These are phyloP conservation scores for Talaromyces atroroseus DNA, from an alignment of 2,329 filamentous ascomycete species.

Conservation along the genomic window DNA sequence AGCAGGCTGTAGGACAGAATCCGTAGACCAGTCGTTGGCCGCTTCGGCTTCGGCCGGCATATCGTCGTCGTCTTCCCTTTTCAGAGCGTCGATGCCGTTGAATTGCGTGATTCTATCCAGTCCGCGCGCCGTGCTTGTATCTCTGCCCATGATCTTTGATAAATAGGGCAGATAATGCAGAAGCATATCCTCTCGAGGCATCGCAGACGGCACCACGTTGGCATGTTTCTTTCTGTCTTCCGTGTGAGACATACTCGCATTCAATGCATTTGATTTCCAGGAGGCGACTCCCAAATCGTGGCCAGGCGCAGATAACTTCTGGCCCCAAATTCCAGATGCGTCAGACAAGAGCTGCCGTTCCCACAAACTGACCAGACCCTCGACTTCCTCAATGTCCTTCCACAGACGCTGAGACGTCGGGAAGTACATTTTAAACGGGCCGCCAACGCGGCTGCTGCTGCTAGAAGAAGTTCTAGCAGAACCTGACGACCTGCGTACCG, in stretches of 20 bases:
- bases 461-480: slow-evolving; percentile 19
- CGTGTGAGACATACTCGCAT: neutral
- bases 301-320: neutral
- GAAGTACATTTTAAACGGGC: slow-evolving; percentile 87
- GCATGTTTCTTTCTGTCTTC: neutral
- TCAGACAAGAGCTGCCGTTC: slow-evolving; percentile 27
- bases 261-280: slow-evolving; percentile 25
- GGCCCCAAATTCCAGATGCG: slow-evolving; percentile 7
- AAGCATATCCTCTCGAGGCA: slow-evolving; percentile 42
- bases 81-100: slow-evolving; percentile 49
- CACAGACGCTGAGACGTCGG: slow-evolving; percentile 79
- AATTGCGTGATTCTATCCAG: slow-evolving; percentile 66
- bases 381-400: slow-evolving; percentile 75
- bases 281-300: slow-evolving; percentile 28
- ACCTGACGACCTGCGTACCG: slow-evolving; percentile 60
- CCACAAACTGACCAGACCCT: slow-evolving; percentile 54
- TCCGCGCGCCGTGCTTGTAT: slow-evolving; percentile 39
- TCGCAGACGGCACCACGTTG: slow-evolving; percentile 23
- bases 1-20: slow-evolving; percentile 12
- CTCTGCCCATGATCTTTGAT: slow-evolving; percentile 53
- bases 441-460: slow-evolving; percentile 34
- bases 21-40: slow-evolving; percentile 13
- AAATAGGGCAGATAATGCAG: slow-evolving; percentile 86
- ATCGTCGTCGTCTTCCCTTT: slow-evolving; percentile 29
- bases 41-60: slow-evolving; percentile 34